These are phyloP conservation scores for Dothideomycetes sp. DNA, from an alignment of 2,329 filamentous ascomycete species.

Conservation along the genomic window DNA sequence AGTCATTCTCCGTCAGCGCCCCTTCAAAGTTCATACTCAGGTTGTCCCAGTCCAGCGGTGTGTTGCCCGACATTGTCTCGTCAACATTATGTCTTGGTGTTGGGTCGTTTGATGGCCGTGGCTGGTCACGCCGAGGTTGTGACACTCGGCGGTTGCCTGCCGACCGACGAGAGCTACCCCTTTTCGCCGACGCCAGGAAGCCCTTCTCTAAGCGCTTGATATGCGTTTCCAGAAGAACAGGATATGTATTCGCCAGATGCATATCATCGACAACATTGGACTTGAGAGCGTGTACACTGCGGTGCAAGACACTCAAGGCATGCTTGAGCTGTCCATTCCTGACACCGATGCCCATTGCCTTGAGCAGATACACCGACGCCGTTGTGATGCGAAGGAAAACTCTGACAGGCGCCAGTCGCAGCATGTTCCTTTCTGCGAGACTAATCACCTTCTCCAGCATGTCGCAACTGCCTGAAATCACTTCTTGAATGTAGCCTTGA, in stretches of 20 bases:
- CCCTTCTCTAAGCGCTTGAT: constrained; percentile 28
- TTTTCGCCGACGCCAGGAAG: constrained; percentile 16
- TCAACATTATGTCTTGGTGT: neutral
- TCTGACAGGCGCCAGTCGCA: constrained; percentile 43
- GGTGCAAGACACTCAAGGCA: constrained; percentile 37
- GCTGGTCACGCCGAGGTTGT: neutral
- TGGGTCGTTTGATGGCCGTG: neutral
- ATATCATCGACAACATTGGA: constrained; percentile 41
- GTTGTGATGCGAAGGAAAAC: constrained; percentile 44
- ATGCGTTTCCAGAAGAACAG: constrained; percentile 36
- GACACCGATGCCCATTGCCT: constrained; percentile 38
- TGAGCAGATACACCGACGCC: constrained; percentile 44
- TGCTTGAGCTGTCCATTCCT: constrained; percentile 38
- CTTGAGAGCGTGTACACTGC: constrained; percentile 36
- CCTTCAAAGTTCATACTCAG: neutral
- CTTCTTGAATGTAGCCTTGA: constrained; percentile 45
- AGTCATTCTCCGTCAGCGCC: neutral
- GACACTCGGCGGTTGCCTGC: neutral
- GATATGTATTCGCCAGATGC: constrained; percentile 40
- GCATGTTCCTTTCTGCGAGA: constrained; percentile 32
- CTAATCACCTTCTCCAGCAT: constrained; percentile 40
- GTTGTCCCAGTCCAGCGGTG: neutral
- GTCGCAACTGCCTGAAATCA: constrained; percentile 42
- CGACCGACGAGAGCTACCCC: neutral
- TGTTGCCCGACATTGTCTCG: neutral